Conservation (phyloP, 495 filamentous ascomycete species). For the Lophiotrema nucula region DNA sequence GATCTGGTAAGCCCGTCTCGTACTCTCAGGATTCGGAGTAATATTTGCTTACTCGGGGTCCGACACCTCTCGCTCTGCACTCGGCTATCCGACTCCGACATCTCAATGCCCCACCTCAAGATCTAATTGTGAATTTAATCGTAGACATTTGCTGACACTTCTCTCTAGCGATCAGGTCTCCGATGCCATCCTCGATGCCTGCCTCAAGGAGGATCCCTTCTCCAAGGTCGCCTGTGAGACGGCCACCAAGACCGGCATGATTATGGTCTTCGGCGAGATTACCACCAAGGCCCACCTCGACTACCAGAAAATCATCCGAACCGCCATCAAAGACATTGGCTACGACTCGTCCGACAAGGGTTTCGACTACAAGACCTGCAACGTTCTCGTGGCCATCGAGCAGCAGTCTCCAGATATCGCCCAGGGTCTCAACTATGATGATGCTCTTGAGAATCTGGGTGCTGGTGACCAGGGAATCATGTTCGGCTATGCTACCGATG, state of each 20-base stretch:
- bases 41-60: no score
- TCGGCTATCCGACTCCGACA: background rate
- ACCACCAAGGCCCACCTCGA: slow-evolving; percentile 92
- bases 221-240: slow-evolving; percentile 99
- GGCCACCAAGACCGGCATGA: slow-evolving; percentile 97
- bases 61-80: background rate
- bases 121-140: background rate
- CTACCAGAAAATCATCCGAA: slow-evolving; percentile 97
- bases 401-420: slow-evolving; percentile 98
- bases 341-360: slow-evolving; percentile 97
- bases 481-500: slow-evolving; percentile 99
- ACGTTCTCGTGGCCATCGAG: slow-evolving; percentile 97
- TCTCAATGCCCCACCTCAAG: background rate
- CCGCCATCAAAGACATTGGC: slow-evolving; percentile 95
- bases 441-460: slow-evolving; percentile 95
- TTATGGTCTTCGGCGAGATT: slow-evolving; percentile 99
- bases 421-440: slow-evolving; percentile 94
- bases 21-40: background rate
- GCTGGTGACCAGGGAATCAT: slow-evolving; percentile 99
- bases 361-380: slow-evolving; percentile 99
- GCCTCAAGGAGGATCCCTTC: slow-evolving; percentile 85
- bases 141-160: slow-evolving; percentile 3
- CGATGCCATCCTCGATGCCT: slow-evolving; percentile 98
- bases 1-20: slow-evolving; percentile 64
- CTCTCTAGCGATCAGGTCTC: slow-evolving; percentile 82